These are phyloP conservation scores for Hortiboletus campestris DNA, from an alignment of 768 basidiomycete genomes.

Conservation along the genomic window DNA sequence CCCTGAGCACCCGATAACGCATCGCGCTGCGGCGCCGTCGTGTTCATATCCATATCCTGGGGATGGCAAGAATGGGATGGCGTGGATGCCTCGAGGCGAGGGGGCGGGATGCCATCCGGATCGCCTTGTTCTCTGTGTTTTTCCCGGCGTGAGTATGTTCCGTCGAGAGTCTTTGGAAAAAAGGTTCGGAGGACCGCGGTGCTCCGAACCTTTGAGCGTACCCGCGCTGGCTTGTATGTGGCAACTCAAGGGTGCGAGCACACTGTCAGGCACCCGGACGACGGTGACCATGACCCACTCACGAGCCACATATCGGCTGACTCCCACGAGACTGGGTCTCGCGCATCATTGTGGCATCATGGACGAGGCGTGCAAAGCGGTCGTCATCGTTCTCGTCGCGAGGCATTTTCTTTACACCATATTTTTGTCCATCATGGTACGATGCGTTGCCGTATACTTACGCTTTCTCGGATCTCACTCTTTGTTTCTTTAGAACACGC, in stretches of 20 bases:
- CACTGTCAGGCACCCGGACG: neutral
- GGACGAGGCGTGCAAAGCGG: neutral
- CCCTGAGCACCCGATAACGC: neutral
- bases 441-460: neutral
- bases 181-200: constrained; percentile 10
- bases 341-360: neutral
- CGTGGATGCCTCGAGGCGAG: constrained; percentile 14
- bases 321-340: constrained; percentile 9
- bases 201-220: constrained; percentile 2
- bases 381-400: neutral
- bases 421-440: neutral
- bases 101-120: neutral
- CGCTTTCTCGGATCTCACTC: neutral
- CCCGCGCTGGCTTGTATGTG: neutral
- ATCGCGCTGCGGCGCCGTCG: neutral
- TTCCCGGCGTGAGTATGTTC: neutral
- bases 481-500: neutral
- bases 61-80: neutral
- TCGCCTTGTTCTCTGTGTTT: neutral
- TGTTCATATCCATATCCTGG: neutral
- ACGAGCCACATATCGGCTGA: neutral
- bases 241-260: neutral
- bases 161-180: neutral
- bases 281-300: neutral
- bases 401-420: neutral